Percentiles rank a stretch among this genome's conserved stretches.
Evolutionary conservation across 2,329 filamentous ascomycete species (phyloP).

Genomic region (Colletotrichum eremochloae): DNA sequence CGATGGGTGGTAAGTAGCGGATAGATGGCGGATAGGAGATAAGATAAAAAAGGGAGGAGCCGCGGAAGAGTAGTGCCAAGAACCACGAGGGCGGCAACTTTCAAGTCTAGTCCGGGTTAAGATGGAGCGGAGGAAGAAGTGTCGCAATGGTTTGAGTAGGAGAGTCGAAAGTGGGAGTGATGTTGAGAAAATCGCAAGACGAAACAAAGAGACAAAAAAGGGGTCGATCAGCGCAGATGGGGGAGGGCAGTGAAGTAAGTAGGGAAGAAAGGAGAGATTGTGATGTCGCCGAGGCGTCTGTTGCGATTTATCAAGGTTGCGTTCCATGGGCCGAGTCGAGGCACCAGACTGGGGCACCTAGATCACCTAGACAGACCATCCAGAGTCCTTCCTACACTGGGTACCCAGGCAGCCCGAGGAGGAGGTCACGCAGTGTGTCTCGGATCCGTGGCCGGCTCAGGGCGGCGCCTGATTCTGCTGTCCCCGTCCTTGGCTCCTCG

Average conservation of each 20-base stretch:
- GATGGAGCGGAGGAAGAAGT: not conserved
- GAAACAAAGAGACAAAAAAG: not conserved
- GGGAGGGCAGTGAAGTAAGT: conserved; percentile 7
- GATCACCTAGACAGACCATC: not conserved
- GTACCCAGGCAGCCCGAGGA: conserved; percentile 2
- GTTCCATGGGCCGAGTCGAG: conserved; percentile 24
- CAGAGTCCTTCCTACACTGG: not conserved
- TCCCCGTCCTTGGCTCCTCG: conserved; percentile 8
- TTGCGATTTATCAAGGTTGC: conserved; percentile 40
- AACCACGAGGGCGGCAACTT: not conserved
- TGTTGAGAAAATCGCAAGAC: not conserved
- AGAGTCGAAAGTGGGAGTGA: not conserved
- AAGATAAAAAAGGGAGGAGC: conserved; percentile 34
- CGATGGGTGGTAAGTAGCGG: not conserved
- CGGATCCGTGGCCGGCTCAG: conserved; percentile 41
- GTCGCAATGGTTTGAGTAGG: not conserved
- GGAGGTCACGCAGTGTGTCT: conserved; percentile 41
- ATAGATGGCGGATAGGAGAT: conserved; percentile 23
- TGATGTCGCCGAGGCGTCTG: conserved; percentile 15
- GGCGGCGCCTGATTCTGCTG: conserved; percentile 31
- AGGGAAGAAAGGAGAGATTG: conserved; percentile 10
- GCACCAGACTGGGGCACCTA: conserved; percentile 19
- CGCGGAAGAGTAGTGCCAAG: not conserved
- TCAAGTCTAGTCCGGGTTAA: not conserved
- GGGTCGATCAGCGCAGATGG: not conserved